Conservation (phyloP, 2,329 filamentous ascomycete genomes). For the Dactylella cylindrospora region DNA sequence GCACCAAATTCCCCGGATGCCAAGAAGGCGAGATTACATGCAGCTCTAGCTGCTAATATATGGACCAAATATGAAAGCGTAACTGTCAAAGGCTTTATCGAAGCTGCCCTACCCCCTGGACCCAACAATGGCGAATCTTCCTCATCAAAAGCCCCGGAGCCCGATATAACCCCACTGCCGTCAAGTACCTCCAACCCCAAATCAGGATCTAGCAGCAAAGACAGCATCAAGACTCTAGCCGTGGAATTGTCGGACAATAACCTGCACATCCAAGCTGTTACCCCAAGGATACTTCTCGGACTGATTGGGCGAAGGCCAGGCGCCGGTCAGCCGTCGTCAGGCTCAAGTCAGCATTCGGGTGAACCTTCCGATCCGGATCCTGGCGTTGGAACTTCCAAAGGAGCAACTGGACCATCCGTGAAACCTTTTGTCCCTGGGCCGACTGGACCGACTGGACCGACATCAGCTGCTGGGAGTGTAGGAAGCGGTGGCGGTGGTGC, state of each 20-base stretch:
- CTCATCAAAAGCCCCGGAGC: constrained; percentile 6
- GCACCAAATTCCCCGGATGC: constrained; percentile 48
- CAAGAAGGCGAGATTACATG: constrained; percentile 48
- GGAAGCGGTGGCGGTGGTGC: constrained; percentile 39
- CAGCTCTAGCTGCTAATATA: constrained; percentile 49
- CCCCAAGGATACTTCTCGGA: constrained; percentile 47
- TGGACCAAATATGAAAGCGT: constrained; percentile 48
- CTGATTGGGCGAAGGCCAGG: constrained; percentile 47
- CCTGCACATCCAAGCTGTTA: constrained; percentile 47
- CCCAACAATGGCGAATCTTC: constrained; percentile 16
- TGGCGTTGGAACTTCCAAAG: constrained; percentile 32
- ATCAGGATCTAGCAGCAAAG: constrained; percentile 4
- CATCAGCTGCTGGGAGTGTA: constrained; percentile 34
- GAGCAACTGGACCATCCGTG: constrained; percentile 23
- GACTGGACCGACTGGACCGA: constrained; percentile 21
- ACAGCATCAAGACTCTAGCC: constrained; percentile 47
- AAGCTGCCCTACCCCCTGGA: constrained; percentile 42
- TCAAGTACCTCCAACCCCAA: constrained; percentile 2
- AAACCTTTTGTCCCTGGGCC: constrained; percentile 14
- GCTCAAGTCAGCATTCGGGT: constrained; percentile 47
- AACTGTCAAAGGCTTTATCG: constrained; percentile 46
- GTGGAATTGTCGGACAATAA: constrained; percentile 49
- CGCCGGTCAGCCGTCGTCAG: constrained; percentile 45
- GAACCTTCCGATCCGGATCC: constrained; percentile 43
- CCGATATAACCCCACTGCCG: background rate